Evolutionary conservation across 805 yeast species (phyloP), one percentile per base, ranked within the genome.

Genomic region (Lipomyces starkeyi): DNA sequence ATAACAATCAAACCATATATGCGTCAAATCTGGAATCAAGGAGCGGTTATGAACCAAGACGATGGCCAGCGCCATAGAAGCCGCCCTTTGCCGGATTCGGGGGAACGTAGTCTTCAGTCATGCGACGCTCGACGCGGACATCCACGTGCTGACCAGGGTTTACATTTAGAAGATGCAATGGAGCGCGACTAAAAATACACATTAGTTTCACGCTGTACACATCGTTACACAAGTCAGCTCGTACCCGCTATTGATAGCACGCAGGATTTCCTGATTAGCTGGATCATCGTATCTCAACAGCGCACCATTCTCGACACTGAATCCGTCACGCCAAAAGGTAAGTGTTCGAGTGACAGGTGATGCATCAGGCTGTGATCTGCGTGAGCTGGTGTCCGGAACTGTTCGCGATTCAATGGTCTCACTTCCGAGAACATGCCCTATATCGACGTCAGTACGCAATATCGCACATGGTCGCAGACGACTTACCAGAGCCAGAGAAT

Each of bases 261-360:
- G 84, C 74, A 95, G 82, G 71, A 91, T 90, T 57, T 84, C 85
- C 59, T 88, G 88, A 77, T 94, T 95, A n/a, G 85, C 87, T 5
- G 97, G 97, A 77, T 95, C 98, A 75, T 94, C 97, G 77, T 93
- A 95, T 67, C 95, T 83, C 77, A 85, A 89, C 65, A 95, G 83
- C 29, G 86, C 86, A 1, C 98, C 98, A 60, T 93, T 97, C 40
- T 95, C 98, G 32, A 95, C 93, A 70, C 92, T 91, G 80, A 95
- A 95, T 1, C 99, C 99, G 75, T 95, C 94, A 73, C 88, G 89
- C 99, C 99, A 95, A 78, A 95, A 94, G 0, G 97, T 91, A 70
- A 95, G 89, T 56, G 90, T 90, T 75, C 98, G 85, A 20, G 85
- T 83, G 4, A 89, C 97, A 67, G 74, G 78, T 27, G 78, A 81